These are phyloP conservation scores for Acanthamoeba royreba DNA, from an alignment of 208 protist species.

Conservation along the genomic window DNA sequence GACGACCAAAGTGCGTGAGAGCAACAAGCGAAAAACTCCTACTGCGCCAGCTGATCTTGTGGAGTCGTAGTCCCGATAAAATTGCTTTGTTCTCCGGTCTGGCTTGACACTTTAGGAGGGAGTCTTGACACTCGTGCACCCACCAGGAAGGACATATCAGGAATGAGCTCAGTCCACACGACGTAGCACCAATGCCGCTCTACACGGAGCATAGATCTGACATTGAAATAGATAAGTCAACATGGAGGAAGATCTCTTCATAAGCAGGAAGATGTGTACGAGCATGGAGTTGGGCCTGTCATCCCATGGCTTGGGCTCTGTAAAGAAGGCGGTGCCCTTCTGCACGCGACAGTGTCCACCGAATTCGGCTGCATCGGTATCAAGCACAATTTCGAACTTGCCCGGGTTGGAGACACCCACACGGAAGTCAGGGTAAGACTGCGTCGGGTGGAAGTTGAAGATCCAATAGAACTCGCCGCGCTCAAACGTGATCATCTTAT, in stretches of 20 bases:
- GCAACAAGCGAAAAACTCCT: background rate
- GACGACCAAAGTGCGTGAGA: background rate
- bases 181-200: background rate
- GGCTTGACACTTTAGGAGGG: no score
- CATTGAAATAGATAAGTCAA: no score
- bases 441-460: constrained; percentile 84
- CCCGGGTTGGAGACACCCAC: constrained; percentile 56
- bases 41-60: no score
- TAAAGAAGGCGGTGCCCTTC: constrained; percentile 22
- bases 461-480: constrained; percentile 76
- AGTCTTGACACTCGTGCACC: no score
- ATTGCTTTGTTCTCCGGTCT: no score
- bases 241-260: no score
- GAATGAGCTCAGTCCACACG: background rate
- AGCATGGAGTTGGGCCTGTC: constrained; percentile 59
- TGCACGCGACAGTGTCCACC: constrained; percentile 72
- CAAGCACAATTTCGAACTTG: constrained; percentile 72
- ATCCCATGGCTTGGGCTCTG: constrained; percentile 53
- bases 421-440: constrained; percentile 75
- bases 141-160: no score
- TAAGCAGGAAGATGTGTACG: background rate
- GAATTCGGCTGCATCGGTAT: constrained; percentile 77
- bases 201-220: background rate
- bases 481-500: constrained; percentile 81
- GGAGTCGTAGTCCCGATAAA: no score